These are phyloP conservation scores for Blepharisma undulans DNA, from an alignment of 169 alveolate genomes.

Conservation along the genomic window DNA sequence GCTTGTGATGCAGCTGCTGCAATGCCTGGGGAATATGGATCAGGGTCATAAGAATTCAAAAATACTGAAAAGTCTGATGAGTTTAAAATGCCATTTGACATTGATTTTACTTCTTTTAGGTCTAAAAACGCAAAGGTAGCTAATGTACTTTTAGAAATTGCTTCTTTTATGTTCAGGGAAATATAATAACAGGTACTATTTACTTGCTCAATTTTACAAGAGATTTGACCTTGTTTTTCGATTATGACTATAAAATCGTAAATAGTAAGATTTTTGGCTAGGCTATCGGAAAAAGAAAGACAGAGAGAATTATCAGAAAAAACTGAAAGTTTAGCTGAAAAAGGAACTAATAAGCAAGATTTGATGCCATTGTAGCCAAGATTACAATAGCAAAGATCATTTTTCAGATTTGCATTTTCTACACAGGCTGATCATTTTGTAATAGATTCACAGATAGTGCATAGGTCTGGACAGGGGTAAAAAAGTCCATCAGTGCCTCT, in stretches of 20 bases:
- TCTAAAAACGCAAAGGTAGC: not conserved
- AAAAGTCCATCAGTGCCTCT: not conserved
- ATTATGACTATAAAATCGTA: not conserved
- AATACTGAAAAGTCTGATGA: not conserved
- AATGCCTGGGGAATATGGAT: not conserved
- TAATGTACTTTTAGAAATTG: not conserved
- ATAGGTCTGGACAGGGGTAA: not conserved
- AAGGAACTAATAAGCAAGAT: not conserved
- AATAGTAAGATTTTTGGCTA: not conserved
- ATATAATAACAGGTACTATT: not conserved
- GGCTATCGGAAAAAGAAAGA: not conserved
- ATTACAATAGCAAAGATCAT: not conserved
- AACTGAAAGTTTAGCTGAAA: not conserved
- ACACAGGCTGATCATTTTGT: not conserved
- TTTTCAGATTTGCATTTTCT: not conserved
- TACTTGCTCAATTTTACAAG: not conserved
- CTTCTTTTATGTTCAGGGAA: not conserved
- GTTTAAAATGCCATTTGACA: not conserved
- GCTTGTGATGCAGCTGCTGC: not conserved
- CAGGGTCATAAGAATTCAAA: not conserved
- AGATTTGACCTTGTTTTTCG: not conserved
- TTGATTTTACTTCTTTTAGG: not conserved
- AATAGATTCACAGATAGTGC: not conserved
- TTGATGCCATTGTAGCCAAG: not conserved
- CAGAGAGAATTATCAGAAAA: not conserved